Conservation (phyloP, 805 yeast genomes). For the Sugiyamaella lignohabitans region DNA sequence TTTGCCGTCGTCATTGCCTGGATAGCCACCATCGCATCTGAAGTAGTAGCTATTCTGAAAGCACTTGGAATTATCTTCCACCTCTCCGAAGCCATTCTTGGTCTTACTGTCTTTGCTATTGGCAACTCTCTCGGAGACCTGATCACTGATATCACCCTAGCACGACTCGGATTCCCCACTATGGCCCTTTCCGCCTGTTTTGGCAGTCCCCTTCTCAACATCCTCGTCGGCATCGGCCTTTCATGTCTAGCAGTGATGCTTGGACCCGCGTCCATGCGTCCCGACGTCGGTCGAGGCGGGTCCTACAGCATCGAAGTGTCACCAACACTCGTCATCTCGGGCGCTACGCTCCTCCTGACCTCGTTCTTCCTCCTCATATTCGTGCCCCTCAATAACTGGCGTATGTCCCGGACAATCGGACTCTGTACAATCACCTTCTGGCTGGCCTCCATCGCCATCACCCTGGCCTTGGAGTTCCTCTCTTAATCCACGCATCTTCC, state of each 20-base stretch:
- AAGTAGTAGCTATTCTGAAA: constrained; percentile 58
- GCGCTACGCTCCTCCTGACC: constrained; percentile 36
- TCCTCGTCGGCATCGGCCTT: constrained; percentile 73
- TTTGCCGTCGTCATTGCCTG: constrained; percentile 61
- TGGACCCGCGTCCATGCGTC: not conserved
- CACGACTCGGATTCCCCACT: constrained; percentile 71
- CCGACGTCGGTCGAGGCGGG: constrained; percentile 15
- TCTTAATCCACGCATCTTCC: constrained; percentile 13
- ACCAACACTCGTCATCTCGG: constrained; percentile 38
- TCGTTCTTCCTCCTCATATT: constrained; percentile 35
- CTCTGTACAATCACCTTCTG: constrained; percentile 36
- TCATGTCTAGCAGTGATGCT: constrained; percentile 51
- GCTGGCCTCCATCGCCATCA: constrained; percentile 36
- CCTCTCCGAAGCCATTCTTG: constrained; percentile 73
- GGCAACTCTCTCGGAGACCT: constrained; percentile 93
- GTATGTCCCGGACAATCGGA: constrained; percentile 37
- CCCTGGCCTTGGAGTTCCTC: constrained; percentile 19
- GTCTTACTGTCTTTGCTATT: constrained; percentile 80
- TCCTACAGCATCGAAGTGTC: constrained; percentile 32
- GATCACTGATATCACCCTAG: constrained; percentile 74
- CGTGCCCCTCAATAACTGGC: constrained; percentile 41
- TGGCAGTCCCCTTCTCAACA: constrained; percentile 81
- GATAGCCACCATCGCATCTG: constrained; percentile 64
- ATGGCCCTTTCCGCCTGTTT: constrained; percentile 96
- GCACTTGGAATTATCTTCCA: constrained; percentile 52